Evolutionary conservation across 768 basidiomycete genomes (phyloP).

Genomic region (Hysterangium stoloniferum): DNA sequence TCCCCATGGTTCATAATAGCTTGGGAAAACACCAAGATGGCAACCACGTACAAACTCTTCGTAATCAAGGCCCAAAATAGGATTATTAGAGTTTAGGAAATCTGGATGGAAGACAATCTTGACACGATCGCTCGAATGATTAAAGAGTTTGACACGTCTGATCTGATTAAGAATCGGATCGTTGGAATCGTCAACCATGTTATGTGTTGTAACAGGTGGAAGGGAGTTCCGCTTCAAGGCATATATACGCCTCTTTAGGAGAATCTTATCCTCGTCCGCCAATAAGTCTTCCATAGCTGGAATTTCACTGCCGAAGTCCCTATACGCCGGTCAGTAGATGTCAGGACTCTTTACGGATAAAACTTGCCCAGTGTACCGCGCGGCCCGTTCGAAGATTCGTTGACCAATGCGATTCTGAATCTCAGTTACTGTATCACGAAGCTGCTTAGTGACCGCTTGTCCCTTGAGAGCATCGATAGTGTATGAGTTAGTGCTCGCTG

Average conservation of each 20-base stretch:
- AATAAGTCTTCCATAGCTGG: constrained; percentile 72
- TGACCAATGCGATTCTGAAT: constrained; percentile 91
- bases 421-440: constrained; percentile 92
- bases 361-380: constrained; percentile 80
- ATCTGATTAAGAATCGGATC: constrained; percentile 97
- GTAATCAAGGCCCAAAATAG: constrained; percentile 94
- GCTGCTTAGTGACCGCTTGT: constrained; percentile 95
- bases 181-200: constrained; percentile 89
- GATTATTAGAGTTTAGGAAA: constrained; percentile 96
- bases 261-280: constrained; percentile 86
- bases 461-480: constrained; percentile 96
- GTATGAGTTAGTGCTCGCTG: constrained; percentile 91
- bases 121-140: constrained; percentile 79
- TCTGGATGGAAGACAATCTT: constrained; percentile 98
- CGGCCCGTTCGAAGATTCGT: constrained; percentile 89
- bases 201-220: constrained; percentile 97
- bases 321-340: constrained; percentile 19
- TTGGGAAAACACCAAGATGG: constrained; percentile 97
- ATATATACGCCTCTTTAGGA: constrained; percentile 93
- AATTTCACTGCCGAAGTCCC: constrained; percentile 64
- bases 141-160: constrained; percentile 90
- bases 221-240: constrained; percentile 90
- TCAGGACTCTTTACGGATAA: background rate
- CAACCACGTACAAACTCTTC: constrained; percentile 99
- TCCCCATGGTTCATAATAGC: constrained; percentile 95